A percentile compares a stretch with the other conserved stretches of the same genome.
Evolutionary conservation across 1,284 basidiomycete species (phyloP).

Genomic region (Pyrrhoderma lamaoense): DNA sequence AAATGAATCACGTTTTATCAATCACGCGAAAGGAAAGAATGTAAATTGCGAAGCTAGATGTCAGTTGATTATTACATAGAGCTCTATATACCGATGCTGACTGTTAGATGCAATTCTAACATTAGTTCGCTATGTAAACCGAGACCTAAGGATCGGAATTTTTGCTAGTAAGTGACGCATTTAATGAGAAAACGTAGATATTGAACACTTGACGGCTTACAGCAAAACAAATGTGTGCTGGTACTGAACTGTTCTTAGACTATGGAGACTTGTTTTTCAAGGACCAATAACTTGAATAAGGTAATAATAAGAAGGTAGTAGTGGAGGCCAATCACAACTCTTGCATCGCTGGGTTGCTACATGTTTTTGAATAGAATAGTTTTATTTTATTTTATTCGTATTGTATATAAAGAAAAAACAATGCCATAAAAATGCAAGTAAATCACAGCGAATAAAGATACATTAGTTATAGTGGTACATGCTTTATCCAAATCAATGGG

Average conservation of each 20-base stretch:
- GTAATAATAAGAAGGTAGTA: no score
- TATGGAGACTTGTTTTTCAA: conserved; percentile 44
- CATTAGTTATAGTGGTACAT: neutral
- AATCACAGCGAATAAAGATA: conserved; percentile 1
- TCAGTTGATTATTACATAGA: conserved; percentile 24
- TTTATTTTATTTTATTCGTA: no score
- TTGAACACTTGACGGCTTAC: no score
- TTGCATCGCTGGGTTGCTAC: no score
- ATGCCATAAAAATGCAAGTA: neutral
- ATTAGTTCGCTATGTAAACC: conserved; percentile 49
- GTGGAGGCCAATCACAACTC: no score
- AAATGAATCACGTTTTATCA: conserved; percentile 52
- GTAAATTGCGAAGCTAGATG: conserved; percentile 41
- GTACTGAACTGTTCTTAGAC: conserved; percentile 42
- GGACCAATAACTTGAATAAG: conserved; percentile 6
- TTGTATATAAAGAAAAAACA: no score
- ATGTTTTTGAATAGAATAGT: no score
- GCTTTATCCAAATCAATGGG: neutral
- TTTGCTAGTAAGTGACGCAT: conserved; percentile 45
- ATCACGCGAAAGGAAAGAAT: conserved; percentile 34
- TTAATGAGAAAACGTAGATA: no score
- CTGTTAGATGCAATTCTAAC: neutral
- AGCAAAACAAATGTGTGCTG: conserved; percentile 32
- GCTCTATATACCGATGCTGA: neutral
- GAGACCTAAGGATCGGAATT: conserved; percentile 51